A percentile compares a stretch with the other conserved stretches of the same genome.
Conservation (phyloP, 2,329 filamentous ascomycete genomes). For the Akanthomyces muscarius region DNA sequence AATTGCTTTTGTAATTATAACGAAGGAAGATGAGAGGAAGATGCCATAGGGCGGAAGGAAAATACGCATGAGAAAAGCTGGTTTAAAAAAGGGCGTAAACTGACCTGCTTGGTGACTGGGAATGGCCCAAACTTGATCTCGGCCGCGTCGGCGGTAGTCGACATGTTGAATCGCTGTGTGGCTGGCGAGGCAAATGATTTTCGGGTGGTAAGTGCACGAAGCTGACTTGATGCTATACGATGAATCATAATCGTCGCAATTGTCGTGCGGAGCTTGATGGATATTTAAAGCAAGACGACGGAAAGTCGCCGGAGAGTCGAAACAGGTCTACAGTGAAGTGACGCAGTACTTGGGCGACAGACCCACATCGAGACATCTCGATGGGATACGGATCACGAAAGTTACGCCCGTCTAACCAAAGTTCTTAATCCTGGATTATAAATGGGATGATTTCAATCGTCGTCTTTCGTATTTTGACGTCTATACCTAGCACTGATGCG, state of each 20-base stretch:
- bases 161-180: conserved; percentile 23
- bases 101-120: conserved; percentile 69
- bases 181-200: conserved; percentile 20
- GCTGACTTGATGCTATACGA: background rate
- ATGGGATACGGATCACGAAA: background rate
- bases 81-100: conserved; percentile 18
- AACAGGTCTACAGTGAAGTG: background rate
- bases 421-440: background rate
- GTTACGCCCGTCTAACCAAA: no score
- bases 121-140: conserved; percentile 69
- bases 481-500: background rate
- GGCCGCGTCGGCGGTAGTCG: conserved; percentile 24
- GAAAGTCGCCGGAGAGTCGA: background rate
- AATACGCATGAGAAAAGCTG: background rate
- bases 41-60: no score
- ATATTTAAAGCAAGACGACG: background rate
- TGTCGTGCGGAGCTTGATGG: background rate
- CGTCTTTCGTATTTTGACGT: background rate
- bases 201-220: background rate
- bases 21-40: no score
- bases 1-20: background rate
- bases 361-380: background rate
- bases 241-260: background rate
- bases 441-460: background rate
- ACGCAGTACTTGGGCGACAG: background rate